phyloP scores from a whole-genome alignment of 129 eudicot genomes.

The Pittosporum tobira region DNA sequence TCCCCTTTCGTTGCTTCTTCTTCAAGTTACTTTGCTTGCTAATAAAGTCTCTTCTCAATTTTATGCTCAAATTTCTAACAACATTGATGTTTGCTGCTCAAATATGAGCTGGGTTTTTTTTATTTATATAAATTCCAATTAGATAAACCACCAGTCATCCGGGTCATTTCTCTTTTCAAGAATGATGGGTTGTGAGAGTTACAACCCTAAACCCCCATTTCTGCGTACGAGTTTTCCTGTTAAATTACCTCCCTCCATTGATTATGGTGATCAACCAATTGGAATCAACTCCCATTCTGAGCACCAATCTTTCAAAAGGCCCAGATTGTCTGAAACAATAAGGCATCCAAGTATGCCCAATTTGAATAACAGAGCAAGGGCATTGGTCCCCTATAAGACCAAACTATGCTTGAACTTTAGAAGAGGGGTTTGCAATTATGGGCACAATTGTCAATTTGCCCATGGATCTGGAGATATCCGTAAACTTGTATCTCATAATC shows the following conservation, averaged over 20 bases:
- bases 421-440: slow-evolving; percentile 40
- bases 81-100: neutral
- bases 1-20: neutral
- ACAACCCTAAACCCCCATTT: neutral
- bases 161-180: neutral
- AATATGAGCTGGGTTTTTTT: neutral
- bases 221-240: neutral
- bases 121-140: neutral
- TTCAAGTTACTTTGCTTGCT: slow-evolving; percentile 12
- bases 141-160: neutral
- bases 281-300: slow-evolving; percentile 6
- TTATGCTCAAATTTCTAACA: neutral
- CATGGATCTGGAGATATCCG: slow-evolving; percentile 24
- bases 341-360: slow-evolving; percentile 13
- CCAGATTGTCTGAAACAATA: slow-evolving; percentile 20
- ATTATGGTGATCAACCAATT: slow-evolving; percentile 4
- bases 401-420: slow-evolving; percentile 28
- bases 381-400: slow-evolving; percentile 15
- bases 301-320: slow-evolving; percentile 19
- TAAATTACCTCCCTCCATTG: neutral
- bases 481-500: neutral
- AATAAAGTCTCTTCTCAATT: neutral
- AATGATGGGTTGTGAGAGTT: neutral
- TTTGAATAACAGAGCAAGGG: neutral
- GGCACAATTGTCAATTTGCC: slow-evolving; percentile 39